Evolutionary conservation across 208 protist species (phyloP), one percentile per base, ranked within the genome.

Genomic region (Acanthamoeba triangularis): DNA sequence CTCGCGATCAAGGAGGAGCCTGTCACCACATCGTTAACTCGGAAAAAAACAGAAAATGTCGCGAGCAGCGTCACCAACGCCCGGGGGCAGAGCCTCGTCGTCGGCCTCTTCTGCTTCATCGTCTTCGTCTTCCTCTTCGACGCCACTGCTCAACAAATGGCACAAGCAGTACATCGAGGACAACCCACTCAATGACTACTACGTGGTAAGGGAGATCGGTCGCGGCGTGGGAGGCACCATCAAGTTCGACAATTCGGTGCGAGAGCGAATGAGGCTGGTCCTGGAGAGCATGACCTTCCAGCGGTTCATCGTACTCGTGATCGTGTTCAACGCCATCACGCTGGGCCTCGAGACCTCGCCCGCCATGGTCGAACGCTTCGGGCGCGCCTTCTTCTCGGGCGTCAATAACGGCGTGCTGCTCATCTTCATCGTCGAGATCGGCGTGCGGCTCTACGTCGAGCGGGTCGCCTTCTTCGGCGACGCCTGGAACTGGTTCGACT

Each of bases 261-360:
- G 74, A 0, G 41, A 10, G 74, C 74, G 41, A 5, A 52, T 82
- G 74, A 23, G n/a, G 41, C 37, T 28, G 18, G 41, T 82, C 20
- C 74, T 82, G 74, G 74, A 82, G 74, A 82, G 74, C 44, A 82
- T 82, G 74, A 30, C 41, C 74, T 54, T 82, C 41, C 74, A 82
- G 74, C 74, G 74, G 4, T 82, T 82, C 37, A 49, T 82, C 74
- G 74, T 82, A 37, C 74, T 82, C 41, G 74, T 82, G 20, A 82
- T 82, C 6, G 41, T 82, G 74, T 82, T 82, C 74, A 82, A 82
- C 74, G 74, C 74, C 20, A 82, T 82, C 74, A 82, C 74, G 35
- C 74, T 82, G 6, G 74, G 74, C 20, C 41, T 82, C 37, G 74
- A 82, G 74, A 82, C 74, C 6, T 82, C 74, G 74, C 74, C 74